Conservation (phyloP, 306 rosid species). For the Prunus dulcis region DNA sequence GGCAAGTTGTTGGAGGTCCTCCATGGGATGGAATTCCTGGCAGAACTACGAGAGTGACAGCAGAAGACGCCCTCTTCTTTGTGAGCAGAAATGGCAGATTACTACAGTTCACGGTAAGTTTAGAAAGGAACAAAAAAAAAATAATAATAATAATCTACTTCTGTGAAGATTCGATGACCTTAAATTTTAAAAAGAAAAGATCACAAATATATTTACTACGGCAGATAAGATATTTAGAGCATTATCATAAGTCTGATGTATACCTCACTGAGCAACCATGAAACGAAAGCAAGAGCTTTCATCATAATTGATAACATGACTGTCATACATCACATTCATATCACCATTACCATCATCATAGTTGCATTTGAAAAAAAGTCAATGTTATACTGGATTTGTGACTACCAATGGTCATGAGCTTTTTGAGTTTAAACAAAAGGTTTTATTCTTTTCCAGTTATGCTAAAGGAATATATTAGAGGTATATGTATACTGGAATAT, state of each 20-base stretch:
- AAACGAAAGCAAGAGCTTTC: background rate
- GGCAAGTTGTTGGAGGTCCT: slow-evolving; percentile 61
- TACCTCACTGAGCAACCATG: too few relatives aligned
- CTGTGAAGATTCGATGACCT: background rate
- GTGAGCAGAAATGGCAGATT: slow-evolving; percentile 76
- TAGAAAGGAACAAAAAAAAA: background rate
- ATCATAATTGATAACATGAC: background rate
- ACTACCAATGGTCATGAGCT: background rate
- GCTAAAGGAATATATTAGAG: background rate
- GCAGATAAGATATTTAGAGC: background rate
- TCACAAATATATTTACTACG: background rate
- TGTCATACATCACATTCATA: background rate
- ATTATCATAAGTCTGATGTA: background rate
- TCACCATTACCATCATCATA: background rate
- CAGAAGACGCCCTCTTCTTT: slow-evolving; percentile 81
- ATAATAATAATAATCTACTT: background rate
- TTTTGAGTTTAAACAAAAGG: too few relatives aligned
- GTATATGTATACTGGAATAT: too few relatives aligned
- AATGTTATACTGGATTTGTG: background rate
- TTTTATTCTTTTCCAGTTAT: background rate
- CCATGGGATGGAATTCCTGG: slow-evolving; percentile 84
- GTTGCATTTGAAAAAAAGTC: background rate
- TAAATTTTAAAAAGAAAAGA: background rate
- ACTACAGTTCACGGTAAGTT: slow-evolving; percentile 73
- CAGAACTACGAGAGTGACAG: slow-evolving; percentile 45